Evolutionary conservation across 2,329 filamentous ascomycete species (phyloP).

Genomic region (Paracoccidioides lutzii): DNA sequence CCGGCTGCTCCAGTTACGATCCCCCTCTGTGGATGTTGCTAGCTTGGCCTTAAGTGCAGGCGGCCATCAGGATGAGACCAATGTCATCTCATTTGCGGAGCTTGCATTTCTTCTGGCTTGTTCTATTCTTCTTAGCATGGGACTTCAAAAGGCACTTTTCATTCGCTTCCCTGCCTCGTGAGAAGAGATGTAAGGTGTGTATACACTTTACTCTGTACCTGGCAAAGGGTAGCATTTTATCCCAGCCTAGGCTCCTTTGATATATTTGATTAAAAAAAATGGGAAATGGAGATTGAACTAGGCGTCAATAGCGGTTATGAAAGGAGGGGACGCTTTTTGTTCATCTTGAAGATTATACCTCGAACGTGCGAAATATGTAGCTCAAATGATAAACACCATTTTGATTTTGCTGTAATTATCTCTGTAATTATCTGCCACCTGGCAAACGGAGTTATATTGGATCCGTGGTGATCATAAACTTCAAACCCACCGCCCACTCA

Average conservation of each 20-base stretch:
- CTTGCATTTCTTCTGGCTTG: not conserved
- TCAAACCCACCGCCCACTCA: no score
- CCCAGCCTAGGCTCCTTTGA: not conserved
- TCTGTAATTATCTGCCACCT: not conserved
- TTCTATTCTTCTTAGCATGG: not conserved
- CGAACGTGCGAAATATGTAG: not conserved
- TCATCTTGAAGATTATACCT: not conserved
- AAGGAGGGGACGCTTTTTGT: no score
- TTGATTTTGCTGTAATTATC: not conserved
- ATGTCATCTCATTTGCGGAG: constrained; percentile 1
- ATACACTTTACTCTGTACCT: not conserved
- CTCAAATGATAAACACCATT: not conserved
- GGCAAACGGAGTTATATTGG: not conserved
- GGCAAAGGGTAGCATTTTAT: not conserved
- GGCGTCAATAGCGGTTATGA: not conserved
- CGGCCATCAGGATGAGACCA: not conserved
- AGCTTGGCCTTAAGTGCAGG: not conserved
- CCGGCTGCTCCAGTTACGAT: not conserved
- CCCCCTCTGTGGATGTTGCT: not conserved
- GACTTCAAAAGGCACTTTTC: not conserved
- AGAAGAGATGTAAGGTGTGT: not conserved
- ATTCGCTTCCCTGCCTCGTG: not conserved
- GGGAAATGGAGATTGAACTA: not conserved
- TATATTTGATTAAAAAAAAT: not conserved
- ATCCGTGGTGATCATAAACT: no score